phyloP scores from a whole-genome alignment of 805 yeast genomes.

The Ogataea allantospora region DNA sequence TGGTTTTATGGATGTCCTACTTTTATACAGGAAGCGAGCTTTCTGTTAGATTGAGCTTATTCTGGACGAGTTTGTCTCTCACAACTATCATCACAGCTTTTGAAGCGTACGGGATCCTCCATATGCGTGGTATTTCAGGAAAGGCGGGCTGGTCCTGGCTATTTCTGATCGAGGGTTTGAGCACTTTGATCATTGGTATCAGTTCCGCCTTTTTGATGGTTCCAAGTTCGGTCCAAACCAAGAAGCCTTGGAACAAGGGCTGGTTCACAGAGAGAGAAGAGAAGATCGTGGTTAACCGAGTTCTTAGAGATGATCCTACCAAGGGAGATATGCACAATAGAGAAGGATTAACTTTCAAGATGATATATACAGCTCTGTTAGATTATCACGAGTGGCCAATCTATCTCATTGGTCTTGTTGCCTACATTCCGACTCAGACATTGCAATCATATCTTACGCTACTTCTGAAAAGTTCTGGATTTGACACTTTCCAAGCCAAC shows the following conservation, averaged over 20 bases:
- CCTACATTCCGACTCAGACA: conserved; percentile 38
- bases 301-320: conserved; percentile 61
- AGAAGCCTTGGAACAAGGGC: conserved; percentile 29
- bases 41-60: conserved; percentile 54
- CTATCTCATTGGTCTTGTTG: conserved; percentile 44
- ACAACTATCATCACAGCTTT: conserved; percentile 47
- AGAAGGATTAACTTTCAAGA: conserved; percentile 44
- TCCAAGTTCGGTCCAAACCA: conserved; percentile 35
- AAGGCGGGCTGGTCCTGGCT: conserved; percentile 65
- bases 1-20: conserved; percentile 61
- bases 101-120: conserved; percentile 49
- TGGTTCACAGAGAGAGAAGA: conserved; percentile 55
- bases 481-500: conserved; percentile 50
- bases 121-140: conserved; percentile 44
- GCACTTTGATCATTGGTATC: conserved; percentile 54
- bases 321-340: conserved; percentile 66
- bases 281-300: conserved; percentile 55
- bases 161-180: conserved; percentile 60
- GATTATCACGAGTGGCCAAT: conserved; percentile 60
- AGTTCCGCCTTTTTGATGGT: conserved; percentile 32
- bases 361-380: conserved; percentile 39
- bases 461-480: conserved; percentile 49
- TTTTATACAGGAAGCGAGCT: conserved; percentile 61
- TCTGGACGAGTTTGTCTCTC: conserved; percentile 55
- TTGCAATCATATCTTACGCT: conserved; percentile 46